phyloP scores from a whole-genome alignment of 148 eudicot genomes.

The Bassia scoparia region DNA sequence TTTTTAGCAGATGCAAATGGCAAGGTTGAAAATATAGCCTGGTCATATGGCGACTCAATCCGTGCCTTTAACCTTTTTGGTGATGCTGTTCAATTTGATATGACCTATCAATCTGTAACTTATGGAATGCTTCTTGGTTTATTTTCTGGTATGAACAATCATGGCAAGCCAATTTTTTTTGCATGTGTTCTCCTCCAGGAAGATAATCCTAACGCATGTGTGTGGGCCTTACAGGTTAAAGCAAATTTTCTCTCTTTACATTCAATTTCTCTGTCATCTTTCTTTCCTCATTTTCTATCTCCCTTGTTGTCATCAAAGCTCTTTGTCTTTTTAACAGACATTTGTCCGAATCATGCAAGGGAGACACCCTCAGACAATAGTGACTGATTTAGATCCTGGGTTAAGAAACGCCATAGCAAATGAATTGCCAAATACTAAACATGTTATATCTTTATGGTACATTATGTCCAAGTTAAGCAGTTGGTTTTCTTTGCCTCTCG shows the following conservation, averaged over 20 bases:
- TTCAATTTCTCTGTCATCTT: neutral
- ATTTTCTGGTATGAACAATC: slow-evolving; percentile 64
- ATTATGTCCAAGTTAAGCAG: slow-evolving; percentile 50
- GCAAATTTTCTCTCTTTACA: slow-evolving; percentile 14
- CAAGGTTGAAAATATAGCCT: slow-evolving; percentile 57
- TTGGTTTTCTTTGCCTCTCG: slow-evolving; percentile 66
- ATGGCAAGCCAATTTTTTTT: slow-evolving; percentile 49
- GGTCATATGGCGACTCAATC: slow-evolving; percentile 60
- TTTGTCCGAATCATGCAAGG: slow-evolving; percentile 61
- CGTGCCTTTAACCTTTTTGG: slow-evolving; percentile 47
- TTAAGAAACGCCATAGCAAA: slow-evolving; percentile 54
- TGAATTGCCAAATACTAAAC: slow-evolving; percentile 55
- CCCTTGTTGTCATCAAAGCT: neutral
- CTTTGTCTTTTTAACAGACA: slow-evolving; percentile 35
- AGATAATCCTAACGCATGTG: slow-evolving; percentile 43
- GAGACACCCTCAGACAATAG: slow-evolving; percentile 49
- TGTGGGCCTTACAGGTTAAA: slow-evolving; percentile 74
- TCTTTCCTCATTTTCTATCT: too few species aligned
- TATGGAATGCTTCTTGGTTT: slow-evolving; percentile 57
- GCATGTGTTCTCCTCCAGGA: slow-evolving; percentile 66
- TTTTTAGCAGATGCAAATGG: slow-evolving; percentile 47
- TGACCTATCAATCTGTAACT: slow-evolving; percentile 56
- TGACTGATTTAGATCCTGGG: slow-evolving; percentile 55
- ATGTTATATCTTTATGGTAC: slow-evolving; percentile 46
- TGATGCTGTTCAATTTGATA: slow-evolving; percentile 58